A percentile compares a stretch with the other conserved stretches of the same genome.
phyloP scores from a whole-genome alignment of 2,329 filamentous ascomycete species.

The Hymenoscyphus occultus region DNA sequence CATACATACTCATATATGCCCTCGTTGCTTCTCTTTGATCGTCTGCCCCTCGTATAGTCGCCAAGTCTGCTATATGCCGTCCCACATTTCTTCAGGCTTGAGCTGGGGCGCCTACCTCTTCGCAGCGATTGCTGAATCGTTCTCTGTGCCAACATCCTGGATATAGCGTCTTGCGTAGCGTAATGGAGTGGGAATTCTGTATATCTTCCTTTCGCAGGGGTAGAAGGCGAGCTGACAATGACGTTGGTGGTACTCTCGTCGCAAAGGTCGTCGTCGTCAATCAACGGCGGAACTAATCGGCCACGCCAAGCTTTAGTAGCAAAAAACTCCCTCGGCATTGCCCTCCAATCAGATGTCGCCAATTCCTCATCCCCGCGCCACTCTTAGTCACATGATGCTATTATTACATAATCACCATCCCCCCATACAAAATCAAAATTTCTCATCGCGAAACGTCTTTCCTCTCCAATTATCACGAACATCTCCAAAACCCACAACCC shows the following conservation, averaged over 20 bases:
- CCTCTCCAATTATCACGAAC: conserved; percentile 30
- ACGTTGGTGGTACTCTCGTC: not conserved
- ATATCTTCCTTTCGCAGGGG: not conserved
- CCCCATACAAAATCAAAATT: conserved; percentile 18
- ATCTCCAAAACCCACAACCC: conserved; percentile 34
- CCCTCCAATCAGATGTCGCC: conserved; percentile 20
- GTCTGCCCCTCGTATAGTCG: not conserved
- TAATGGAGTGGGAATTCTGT: not conserved
- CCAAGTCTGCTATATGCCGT: not conserved
- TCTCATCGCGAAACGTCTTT: conserved; percentile 14
- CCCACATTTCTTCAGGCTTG: conserved; percentile 8
- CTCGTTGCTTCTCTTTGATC: not conserved
- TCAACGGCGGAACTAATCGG: conserved; percentile 20
- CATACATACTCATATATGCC: not conserved
- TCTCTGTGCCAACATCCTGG: conserved; percentile 45
- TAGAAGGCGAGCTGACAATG: not conserved
- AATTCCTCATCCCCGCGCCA: conserved; percentile 10
- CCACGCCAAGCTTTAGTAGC: conserved; percentile 24
- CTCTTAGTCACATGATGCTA: not conserved
- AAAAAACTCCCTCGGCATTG: conserved; percentile 7
- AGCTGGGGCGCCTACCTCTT: conserved; percentile 36
- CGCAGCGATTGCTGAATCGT: conserved; percentile 44
- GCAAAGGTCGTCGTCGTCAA: not conserved
- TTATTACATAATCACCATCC: conserved; percentile 19
- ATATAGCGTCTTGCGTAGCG: conserved; percentile 5